Percentiles rank a stretch among this genome's conserved stretches.
phyloP scores from a whole-genome alignment of 495 filamentous ascomycete genomes.

The Massariosphaeria phaeospora region DNA sequence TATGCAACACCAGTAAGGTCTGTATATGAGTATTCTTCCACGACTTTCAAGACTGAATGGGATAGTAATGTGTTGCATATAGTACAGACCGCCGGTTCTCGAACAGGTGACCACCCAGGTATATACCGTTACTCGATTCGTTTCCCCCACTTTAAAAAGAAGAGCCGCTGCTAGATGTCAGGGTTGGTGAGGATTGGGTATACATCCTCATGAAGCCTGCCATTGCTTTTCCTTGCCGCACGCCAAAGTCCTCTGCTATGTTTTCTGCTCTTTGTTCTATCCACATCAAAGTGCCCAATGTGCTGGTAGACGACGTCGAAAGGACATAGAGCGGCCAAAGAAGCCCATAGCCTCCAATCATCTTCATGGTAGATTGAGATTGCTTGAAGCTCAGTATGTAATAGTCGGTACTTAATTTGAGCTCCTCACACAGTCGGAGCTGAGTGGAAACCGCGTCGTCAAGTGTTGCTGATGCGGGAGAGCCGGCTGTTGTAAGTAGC shows the following conservation, averaged over 20 bases:
- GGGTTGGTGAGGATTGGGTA: too few species aligned
- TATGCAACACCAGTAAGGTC: too few species aligned
- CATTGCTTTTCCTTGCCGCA: conserved; percentile 9
- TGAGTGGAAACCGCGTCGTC: conserved; percentile 1
- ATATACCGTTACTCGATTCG: too few species aligned
- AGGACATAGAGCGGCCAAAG: conserved; percentile 15
- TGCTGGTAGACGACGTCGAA: conserved; percentile 1
- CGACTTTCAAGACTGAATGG: too few species aligned
- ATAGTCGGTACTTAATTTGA: neutral
- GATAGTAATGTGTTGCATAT: too few species aligned
- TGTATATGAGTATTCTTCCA: too few species aligned
- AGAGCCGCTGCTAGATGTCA: too few species aligned
- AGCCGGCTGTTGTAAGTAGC: neutral
- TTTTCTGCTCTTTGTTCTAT: neutral
- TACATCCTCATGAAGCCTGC: conserved; percentile 12
- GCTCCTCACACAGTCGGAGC: conserved; percentile 1
- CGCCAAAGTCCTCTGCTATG: conserved; percentile 9
- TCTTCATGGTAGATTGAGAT: neutral
- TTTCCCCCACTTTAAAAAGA: too few species aligned
- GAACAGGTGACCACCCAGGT: too few species aligned
- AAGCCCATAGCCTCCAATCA: neutral
- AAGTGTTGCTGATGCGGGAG: neutral
- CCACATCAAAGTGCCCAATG: conserved; percentile 3
- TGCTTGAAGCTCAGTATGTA: conserved; percentile 1
- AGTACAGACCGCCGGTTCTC: too few species aligned